These are phyloP conservation scores for Mucor saturninus DNA, from an alignment of 371 early-diverging fungal genomes.

Conservation along the genomic window DNA sequence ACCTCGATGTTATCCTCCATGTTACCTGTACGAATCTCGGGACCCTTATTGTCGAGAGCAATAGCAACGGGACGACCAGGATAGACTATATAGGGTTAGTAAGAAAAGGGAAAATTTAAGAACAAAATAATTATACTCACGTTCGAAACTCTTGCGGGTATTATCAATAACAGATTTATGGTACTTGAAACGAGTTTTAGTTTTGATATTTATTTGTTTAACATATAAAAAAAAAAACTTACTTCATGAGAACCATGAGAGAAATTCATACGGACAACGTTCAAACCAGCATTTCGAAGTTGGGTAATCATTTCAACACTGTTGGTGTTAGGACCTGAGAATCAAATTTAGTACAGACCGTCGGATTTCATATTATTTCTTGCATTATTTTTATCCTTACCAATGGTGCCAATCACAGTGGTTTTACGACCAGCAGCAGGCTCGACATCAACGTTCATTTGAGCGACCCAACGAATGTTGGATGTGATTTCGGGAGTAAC, in stretches of 20 bases:
- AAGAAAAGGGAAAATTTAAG: neutral
- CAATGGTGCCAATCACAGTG: slow-evolving; percentile 56
- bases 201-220: neutral
- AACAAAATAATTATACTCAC: slow-evolving; percentile 31
- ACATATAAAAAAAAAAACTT: slow-evolving; percentile 10
- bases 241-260: slow-evolving; percentile 95
- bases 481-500: slow-evolving; percentile 44
- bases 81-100: slow-evolving; percentile 33
- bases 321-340: slow-evolving; percentile 81
- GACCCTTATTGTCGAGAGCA: slow-evolving; percentile 88
- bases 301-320: slow-evolving; percentile 83
- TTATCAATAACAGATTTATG: slow-evolving; percentile 74
- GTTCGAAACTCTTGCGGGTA: slow-evolving; percentile 62
- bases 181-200: slow-evolving; percentile 1
- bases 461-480: slow-evolving; percentile 79
- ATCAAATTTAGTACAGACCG: neutral
- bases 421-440: slow-evolving; percentile 75
- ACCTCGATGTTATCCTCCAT: slow-evolving; percentile 69
- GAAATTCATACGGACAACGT: slow-evolving; percentile 94
- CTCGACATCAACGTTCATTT: slow-evolving; percentile 69
- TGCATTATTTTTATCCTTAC: slow-evolving; percentile 13
- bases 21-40: slow-evolving; percentile 84
- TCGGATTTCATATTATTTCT: neutral
- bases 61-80: slow-evolving; percentile 82
- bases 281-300: slow-evolving; percentile 93